phyloP scores from a whole-genome alignment of 352 stramenopile species.

The Halophytophthora polymorphica region DNA sequence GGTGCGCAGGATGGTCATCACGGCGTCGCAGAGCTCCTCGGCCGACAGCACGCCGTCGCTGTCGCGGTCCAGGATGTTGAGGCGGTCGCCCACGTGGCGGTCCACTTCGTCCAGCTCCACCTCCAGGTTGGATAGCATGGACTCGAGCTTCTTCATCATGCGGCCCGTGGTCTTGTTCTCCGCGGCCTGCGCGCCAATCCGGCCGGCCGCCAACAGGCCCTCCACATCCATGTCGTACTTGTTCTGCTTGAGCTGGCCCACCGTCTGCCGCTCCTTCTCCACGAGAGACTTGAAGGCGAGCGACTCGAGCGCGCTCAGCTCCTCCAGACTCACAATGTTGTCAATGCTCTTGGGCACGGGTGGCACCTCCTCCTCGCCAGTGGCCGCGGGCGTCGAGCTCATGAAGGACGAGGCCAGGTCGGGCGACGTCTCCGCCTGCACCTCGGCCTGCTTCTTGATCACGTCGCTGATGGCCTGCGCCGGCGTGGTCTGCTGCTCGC shows the following conservation, averaged over 20 bases:
- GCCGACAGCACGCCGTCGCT: constrained; percentile 93
- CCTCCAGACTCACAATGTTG: constrained; percentile 79
- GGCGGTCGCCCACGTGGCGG: constrained; percentile 95
- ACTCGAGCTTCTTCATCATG: constrained; percentile 92
- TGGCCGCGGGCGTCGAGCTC: constrained; percentile 8
- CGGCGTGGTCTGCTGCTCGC: constrained; percentile 29
- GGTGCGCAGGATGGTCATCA: constrained; percentile 94
- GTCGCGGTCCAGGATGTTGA: constrained; percentile 98
- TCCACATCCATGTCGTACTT: constrained; percentile 90
- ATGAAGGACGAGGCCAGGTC: neutral
- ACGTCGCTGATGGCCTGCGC: constrained; percentile 31
- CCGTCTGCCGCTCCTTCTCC: constrained; percentile 79
- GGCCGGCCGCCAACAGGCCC: constrained; percentile 67
- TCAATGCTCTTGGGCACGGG: constrained; percentile 56
- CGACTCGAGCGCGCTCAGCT: constrained; percentile 78
- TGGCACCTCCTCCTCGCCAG: constrained; percentile 17
- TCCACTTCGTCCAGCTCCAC: constrained; percentile 94
- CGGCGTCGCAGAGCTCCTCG: constrained; percentile 94
- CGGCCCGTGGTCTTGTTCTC: constrained; percentile 89
- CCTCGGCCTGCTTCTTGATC: constrained; percentile 27
- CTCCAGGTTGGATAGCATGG: constrained; percentile 94
- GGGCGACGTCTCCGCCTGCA: constrained; percentile 10
- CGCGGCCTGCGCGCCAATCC: constrained; percentile 69
- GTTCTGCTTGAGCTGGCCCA: constrained; percentile 85
- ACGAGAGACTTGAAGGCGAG: constrained; percentile 86